Evolutionary conservation across 257 asterid genomes (phyloP).

Genomic region (Solanum chaucha): DNA sequence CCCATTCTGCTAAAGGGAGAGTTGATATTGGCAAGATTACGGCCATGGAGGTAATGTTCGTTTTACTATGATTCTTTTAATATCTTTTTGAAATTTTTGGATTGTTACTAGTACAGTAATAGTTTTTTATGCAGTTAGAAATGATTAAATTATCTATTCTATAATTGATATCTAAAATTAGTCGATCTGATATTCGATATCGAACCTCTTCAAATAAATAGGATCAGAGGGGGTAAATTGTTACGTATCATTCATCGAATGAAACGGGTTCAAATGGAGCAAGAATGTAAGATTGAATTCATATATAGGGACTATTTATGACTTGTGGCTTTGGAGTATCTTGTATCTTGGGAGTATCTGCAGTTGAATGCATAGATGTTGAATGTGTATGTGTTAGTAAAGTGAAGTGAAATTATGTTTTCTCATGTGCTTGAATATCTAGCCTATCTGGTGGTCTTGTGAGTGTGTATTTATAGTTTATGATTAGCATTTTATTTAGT

Average conservation of each 20-base stretch:
- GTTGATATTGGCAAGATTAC: slow-evolving; percentile 32
- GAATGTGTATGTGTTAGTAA: background rate
- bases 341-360: background rate
- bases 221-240: background rate
- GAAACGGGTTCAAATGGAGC: background rate
- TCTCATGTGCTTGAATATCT: background rate
- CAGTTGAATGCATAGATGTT: background rate
- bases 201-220: background rate
- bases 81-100: background rate
- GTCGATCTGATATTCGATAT: background rate
- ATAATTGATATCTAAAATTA: too few relatives aligned
- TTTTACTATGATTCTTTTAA: background rate
- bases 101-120: background rate
- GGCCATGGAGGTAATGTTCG: slow-evolving; percentile 36
- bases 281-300: background rate
- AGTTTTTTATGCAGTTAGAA: background rate
- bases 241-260: background rate
- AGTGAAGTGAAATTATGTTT: background rate
- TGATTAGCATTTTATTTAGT: background rate
- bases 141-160: background rate
- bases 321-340: too few relatives aligned
- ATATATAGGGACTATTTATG: background rate
- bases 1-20: slow-evolving; percentile 38
- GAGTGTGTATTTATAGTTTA: background rate
- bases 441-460: background rate